phyloP scores from a whole-genome alignment of 1,139 yeast species.

The Oligophagozyma castellii region DNA sequence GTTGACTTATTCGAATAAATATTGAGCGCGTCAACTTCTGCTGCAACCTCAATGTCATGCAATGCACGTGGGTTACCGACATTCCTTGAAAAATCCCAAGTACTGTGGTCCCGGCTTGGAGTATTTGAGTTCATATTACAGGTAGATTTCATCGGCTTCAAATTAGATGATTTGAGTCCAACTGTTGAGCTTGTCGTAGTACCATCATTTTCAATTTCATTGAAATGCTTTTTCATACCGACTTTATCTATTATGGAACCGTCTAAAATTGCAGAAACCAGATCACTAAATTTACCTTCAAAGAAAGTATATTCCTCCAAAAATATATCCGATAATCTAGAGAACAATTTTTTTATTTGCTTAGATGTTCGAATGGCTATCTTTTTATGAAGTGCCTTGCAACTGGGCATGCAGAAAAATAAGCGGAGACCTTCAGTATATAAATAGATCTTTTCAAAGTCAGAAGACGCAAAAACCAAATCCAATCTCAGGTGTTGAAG shows the following conservation, averaged over 20 bases:
- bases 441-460: constrained; percentile 12
- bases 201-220: too few species aligned
- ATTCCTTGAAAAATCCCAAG: too few species aligned
- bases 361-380: constrained; percentile 12
- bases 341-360: constrained; percentile 15
- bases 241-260: constrained; percentile 12
- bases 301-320: constrained; percentile 12
- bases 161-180: too few species aligned
- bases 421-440: constrained; percentile 20
- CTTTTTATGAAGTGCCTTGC: constrained; percentile 8
- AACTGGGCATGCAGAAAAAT: constrained; percentile 16
- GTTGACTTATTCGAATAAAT: too few species aligned
- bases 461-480: constrained; percentile 7
- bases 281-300: constrained; percentile 14
- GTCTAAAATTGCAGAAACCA: constrained; percentile 14
- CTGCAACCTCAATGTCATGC: too few species aligned
- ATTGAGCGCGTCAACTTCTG: too few species aligned
- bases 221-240: constrained; percentile 8
- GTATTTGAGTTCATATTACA: constrained; percentile 4
- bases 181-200: constrained; percentile 3
- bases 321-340: constrained; percentile 16
- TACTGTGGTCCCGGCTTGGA: constrained; percentile 5
- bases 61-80: too few species aligned
- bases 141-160: constrained; percentile 4
- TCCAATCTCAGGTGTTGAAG: constrained; percentile 9